Conservation (phyloP, 495 filamentous ascomycete genomes). For the Corynascus novoguineensis region DNA sequence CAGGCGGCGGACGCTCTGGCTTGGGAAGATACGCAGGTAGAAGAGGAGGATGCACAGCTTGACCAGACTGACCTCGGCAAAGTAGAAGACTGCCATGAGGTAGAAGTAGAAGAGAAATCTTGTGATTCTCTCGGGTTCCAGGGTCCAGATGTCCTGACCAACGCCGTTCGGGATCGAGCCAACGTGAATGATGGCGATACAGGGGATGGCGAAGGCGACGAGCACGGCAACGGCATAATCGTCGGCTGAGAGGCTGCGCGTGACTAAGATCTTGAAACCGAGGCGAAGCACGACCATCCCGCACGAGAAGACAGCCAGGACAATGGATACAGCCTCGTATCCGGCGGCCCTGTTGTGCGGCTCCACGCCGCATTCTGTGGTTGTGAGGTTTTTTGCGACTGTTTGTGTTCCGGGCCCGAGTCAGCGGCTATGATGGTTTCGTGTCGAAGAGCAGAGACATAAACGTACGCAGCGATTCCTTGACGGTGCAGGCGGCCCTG, state of each 20-base stretch:
- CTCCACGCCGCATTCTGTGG: slow-evolving; percentile 4
- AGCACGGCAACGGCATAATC: slow-evolving; percentile 8
- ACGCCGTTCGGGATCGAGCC: slow-evolving; percentile 11
- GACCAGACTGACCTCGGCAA: slow-evolving; percentile 8
- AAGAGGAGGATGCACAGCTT: slow-evolving; percentile 16
- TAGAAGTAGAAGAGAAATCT: slow-evolving; percentile 14
- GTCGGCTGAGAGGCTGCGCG: slow-evolving; percentile 4
- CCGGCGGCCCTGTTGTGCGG: not conserved
- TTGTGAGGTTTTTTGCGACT: slow-evolving; percentile 10
- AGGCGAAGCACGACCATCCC: not conserved
- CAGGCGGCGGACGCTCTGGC: slow-evolving; percentile 3
- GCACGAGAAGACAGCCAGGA: not conserved
- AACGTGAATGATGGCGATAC: slow-evolving; percentile 1
- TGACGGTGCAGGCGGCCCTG: slow-evolving; percentile 4
- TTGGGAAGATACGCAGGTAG: slow-evolving; percentile 19
- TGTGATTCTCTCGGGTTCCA: slow-evolving; percentile 7
- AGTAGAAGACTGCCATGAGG: slow-evolving; percentile 11
- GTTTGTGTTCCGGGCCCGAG: not conserved
- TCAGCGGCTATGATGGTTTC: not conserved
- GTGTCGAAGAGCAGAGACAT: not conserved
- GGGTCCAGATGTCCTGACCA: slow-evolving; percentile 14
- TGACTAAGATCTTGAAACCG: slow-evolving; percentile 3
- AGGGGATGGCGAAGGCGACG: not conserved
- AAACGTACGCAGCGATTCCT: slow-evolving; percentile 1
- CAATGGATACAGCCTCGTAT: slow-evolving; percentile 1